phyloP scores from a whole-genome alignment of 2,329 filamentous ascomycete genomes.

The Talaromyces atroroseus region DNA sequence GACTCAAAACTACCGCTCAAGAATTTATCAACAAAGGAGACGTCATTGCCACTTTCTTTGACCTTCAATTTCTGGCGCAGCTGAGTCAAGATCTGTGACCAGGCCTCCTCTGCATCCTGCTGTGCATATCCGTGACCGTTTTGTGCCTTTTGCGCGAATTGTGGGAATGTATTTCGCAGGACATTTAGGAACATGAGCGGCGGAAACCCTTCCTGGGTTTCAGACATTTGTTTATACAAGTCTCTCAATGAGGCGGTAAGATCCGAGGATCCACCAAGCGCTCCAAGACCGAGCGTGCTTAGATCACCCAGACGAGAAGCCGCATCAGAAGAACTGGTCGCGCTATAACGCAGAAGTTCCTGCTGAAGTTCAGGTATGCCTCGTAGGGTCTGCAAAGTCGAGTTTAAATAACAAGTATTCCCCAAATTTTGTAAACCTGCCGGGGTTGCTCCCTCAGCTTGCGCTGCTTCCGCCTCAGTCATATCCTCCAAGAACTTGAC shows the following conservation, averaged over 20 bases:
- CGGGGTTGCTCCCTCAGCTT: constrained; percentile 75
- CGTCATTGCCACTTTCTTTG: constrained; percentile 47
- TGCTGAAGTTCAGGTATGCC: constrained; percentile 86
- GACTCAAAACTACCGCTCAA: constrained; percentile 78
- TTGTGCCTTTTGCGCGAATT: constrained; percentile 86
- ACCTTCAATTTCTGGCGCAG: constrained; percentile 71
- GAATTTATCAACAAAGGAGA: constrained; percentile 83
- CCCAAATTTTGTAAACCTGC: constrained; percentile 87
- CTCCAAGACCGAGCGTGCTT: constrained; percentile 53
- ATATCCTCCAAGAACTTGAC: constrained; percentile 95
- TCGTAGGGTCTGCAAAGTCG: constrained; percentile 85
- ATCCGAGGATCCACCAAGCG: constrained; percentile 59
- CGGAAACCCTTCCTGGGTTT: constrained; percentile 80
- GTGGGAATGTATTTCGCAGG: constrained; percentile 73
- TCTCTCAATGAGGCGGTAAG: constrained; percentile 71
- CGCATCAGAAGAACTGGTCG: constrained; percentile 27
- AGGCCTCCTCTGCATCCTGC: constrained; percentile 97
- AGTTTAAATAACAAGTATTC: constrained; percentile 98
- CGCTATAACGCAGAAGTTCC: constrained; percentile 61
- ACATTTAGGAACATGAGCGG: constrained; percentile 78
- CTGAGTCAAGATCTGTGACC: constrained; percentile 88
- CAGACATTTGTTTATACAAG: constrained; percentile 81
- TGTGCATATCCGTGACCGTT: constrained; percentile 84
- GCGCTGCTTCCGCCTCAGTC: constrained; percentile 86
- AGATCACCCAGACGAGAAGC: constrained; percentile 38